Base-by-base conservation (phyloP, 2,329 filamentous ascomycete genomes). In the Penicillium sp. region DNA sequence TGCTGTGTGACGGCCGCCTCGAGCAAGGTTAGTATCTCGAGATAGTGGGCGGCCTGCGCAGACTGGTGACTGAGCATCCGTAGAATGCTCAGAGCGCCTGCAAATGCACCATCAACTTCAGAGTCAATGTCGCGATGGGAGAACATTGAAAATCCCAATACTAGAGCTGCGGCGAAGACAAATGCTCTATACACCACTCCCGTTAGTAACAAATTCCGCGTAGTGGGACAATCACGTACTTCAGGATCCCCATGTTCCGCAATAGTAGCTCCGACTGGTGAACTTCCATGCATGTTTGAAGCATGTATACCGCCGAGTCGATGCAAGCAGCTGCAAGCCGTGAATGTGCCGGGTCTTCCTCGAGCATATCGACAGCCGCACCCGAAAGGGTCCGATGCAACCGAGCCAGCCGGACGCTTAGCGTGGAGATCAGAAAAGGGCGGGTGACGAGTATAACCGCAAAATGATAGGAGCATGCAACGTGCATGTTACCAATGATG, bases 391-490 rank as follows among this genome's bases (percentile, higher is more conserved):
- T 59, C 33, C 45, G 62, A n/a, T 65, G 59, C 0, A 62, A 28
- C 49, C 62, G 44, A 44, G 68, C 45, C 39, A 72, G 41, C 42
- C 71, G 71, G 42, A 75, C 61, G 4, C 76, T 76, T 1, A 83
- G 64, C 3, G 74, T 71, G 5, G 66, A 78, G 22, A 83, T 79
- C 8, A 85, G 63, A 25, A 84, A 78, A 0, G 81, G 81, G 1
- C 81, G 71, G 0, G 81, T 83, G 2, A 80, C 78, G 0, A 84
- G 63, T 18, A 81, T 83, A 0, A 84, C 79, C 0, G 80, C 79
- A 48, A 83, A 81, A 56, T 84, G 83, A 57, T 84, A 84, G 0
- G 79, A 68, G 50, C 81, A 83, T 0, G 80, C 78, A 5, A 84
- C 75, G 48, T 83, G 80, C 1, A 82, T 70, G 22, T 75, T 81